A percentile compares a stretch with the other conserved stretches of the same genome.
phyloP scores from a whole-genome alignment of 352 stramenopile species.

The Blastocystis sp. region DNA sequence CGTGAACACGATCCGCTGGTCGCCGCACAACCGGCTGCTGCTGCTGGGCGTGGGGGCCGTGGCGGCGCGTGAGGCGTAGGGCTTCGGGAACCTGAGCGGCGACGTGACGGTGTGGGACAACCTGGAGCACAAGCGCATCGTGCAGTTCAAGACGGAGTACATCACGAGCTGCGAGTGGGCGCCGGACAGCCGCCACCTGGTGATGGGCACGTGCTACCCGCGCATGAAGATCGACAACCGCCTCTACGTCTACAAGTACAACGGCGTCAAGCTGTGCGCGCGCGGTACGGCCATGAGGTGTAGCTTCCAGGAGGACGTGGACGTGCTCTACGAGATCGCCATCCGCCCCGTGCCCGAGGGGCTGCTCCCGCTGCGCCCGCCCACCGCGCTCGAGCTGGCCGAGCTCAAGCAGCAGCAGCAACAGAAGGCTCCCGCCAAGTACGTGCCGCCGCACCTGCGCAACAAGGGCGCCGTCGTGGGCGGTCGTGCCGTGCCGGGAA shows the following conservation, averaged over 20 bases:
- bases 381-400: neutral
- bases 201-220: constrained; percentile 56
- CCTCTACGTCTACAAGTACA: constrained; percentile 34
- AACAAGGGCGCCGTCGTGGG: neutral
- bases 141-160: constrained; percentile 47
- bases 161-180: constrained; percentile 48
- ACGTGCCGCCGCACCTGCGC: constrained; percentile 34
- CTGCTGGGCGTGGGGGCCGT: neutral
- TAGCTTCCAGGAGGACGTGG: constrained; percentile 39
- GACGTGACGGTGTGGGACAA: constrained; percentile 24
- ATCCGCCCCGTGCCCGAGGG: neutral
- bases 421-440: constrained; percentile 26
- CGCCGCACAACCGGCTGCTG: constrained; percentile 16
- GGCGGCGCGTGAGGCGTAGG: neutral
- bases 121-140: neutral
- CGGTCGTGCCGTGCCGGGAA: neutral
- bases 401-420: neutral
- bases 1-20: constrained; percentile 48
- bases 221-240: constrained; percentile 58
- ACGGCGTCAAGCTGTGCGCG: neutral
- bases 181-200: constrained; percentile 15
- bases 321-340: constrained; percentile 41
- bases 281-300: neutral
- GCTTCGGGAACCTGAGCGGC: constrained; percentile 53
- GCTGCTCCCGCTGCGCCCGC: neutral